A percentile compares a stretch with the other conserved stretches of the same genome.
These are phyloP conservation scores for Teunomyces barrocoloradensis DNA, from an alignment of 805 yeast species.

Conservation along the genomic window DNA sequence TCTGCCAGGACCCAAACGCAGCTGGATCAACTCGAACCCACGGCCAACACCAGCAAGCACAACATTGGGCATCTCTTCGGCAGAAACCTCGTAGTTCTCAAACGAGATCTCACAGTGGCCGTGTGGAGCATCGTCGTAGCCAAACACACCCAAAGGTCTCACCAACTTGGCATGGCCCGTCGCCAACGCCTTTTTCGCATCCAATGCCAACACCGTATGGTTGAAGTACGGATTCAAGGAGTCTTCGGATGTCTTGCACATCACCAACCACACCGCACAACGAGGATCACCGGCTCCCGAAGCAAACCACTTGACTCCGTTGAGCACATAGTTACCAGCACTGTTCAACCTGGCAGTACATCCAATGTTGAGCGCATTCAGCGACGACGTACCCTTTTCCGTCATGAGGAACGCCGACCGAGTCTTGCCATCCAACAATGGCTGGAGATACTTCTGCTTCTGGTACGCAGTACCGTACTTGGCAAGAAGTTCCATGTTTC, in stretches of 20 bases:
- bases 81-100: constrained; percentile 46
- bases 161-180: constrained; percentile 48
- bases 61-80: constrained; percentile 39
- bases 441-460: constrained; percentile 47
- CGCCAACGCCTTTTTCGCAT: constrained; percentile 47
- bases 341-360: constrained; percentile 37
- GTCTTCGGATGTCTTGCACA: constrained; percentile 46
- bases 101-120: constrained; percentile 66
- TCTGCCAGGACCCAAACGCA: constrained; percentile 67
- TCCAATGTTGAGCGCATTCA: constrained; percentile 60
- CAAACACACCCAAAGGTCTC: constrained; percentile 54
- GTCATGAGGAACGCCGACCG: constrained; percentile 67
- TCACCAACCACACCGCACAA: constrained; percentile 50
- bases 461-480: constrained; percentile 39
- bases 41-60: constrained; percentile 47
- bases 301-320: constrained; percentile 69
- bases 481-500: constrained; percentile 54
- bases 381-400: constrained; percentile 57
- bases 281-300: constrained; percentile 71
- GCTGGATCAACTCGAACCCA: constrained; percentile 63
- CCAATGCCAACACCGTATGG: constrained; percentile 57
- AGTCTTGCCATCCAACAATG: constrained; percentile 52
- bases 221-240: constrained; percentile 39
- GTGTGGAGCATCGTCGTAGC: constrained; percentile 69
- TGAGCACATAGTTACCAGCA: constrained; percentile 48